Conservation (phyloP, 2,329 filamentous ascomycete species). For the Didymella glomerata region DNA sequence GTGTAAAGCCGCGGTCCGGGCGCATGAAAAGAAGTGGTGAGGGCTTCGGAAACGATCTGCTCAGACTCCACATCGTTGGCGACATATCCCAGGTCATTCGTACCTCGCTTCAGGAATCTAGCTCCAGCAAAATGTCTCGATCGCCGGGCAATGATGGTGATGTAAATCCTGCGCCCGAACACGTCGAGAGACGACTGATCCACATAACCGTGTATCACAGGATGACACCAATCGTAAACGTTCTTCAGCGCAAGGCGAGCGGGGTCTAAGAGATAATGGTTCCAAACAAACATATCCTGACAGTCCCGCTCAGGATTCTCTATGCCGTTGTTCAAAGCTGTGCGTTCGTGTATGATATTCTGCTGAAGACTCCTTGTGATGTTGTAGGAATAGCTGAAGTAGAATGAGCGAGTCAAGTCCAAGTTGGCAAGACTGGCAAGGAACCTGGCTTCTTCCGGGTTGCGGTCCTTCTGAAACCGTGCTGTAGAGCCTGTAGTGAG, state of each 20-base stretch:
- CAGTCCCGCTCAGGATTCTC: conserved; percentile 70
- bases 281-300: conserved; percentile 99
- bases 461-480: conserved; percentile 79
- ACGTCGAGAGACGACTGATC: conserved; percentile 80
- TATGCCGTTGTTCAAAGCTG: conserved; percentile 71
- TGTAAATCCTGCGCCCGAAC: conserved; percentile 87
- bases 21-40: conserved; percentile 94
- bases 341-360: conserved; percentile 84
- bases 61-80: conserved; percentile 99
- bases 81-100: conserved; percentile 93
- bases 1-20: conserved; percentile 85
- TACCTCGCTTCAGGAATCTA: conserved; percentile 90
- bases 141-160: conserved; percentile 90
- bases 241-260: conserved; percentile 75
- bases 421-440: conserved; percentile 88
- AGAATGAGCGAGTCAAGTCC: conserved; percentile 90
- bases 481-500: conserved; percentile 74
- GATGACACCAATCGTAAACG: conserved; percentile 93
- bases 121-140: conserved; percentile 95
- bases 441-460: conserved; percentile 89
- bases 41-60: conserved; percentile 93
- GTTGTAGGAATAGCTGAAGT: conserved; percentile 98
- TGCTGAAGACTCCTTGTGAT: conserved; percentile 91
- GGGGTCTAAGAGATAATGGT: conserved; percentile 84
- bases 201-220: conserved; percentile 95